Evolutionary conservation across 441 rosid genomes (phyloP).

Genomic region (Macaranga tanarius): DNA sequence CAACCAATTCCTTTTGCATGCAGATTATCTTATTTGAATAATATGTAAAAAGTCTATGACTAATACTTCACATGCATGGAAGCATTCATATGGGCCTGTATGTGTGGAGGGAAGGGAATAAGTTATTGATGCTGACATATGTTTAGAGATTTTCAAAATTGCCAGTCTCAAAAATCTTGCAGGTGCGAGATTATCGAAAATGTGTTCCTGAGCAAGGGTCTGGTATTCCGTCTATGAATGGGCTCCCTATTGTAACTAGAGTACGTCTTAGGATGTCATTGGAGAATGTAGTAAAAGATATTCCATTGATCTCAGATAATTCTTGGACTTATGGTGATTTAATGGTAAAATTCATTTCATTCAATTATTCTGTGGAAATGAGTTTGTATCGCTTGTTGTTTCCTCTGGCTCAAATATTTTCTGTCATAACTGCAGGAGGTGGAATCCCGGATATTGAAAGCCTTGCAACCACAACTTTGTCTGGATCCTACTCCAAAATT

Average conservation of each 20-base stretch:
- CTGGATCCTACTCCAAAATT: conserved; percentile 90
- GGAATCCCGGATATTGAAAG: conserved; percentile 88
- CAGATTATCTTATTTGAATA: neutral
- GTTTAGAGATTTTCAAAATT: conserved; percentile 7
- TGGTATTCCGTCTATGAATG: conserved; percentile 29
- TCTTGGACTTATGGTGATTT: conserved; percentile 97
- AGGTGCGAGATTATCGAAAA: conserved; percentile 87
- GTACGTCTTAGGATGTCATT: conserved; percentile 77
- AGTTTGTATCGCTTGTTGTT: neutral
- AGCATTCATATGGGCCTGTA: conserved; percentile 1
- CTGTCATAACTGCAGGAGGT: conserved; percentile 62
- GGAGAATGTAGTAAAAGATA: conserved; percentile 93
- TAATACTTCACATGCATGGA: neutral
- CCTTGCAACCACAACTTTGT: conserved; percentile 88
- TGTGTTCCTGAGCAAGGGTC: conserved; percentile 54
- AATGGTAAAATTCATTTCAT: conserved; percentile 55
- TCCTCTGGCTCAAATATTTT: neutral
- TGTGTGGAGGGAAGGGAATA: neutral
- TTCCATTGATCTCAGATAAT: conserved; percentile 69
- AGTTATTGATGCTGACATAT: conserved; percentile 5
- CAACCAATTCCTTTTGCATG: neutral
- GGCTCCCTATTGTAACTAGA: conserved; percentile 56
- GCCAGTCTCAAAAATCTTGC: conserved; percentile 30
- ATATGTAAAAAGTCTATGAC: neutral
- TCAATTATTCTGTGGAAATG: conserved; percentile 17